These are phyloP conservation scores for Knufia petricola DNA, from an alignment of 2,329 filamentous ascomycete species.

Conservation along the genomic window DNA sequence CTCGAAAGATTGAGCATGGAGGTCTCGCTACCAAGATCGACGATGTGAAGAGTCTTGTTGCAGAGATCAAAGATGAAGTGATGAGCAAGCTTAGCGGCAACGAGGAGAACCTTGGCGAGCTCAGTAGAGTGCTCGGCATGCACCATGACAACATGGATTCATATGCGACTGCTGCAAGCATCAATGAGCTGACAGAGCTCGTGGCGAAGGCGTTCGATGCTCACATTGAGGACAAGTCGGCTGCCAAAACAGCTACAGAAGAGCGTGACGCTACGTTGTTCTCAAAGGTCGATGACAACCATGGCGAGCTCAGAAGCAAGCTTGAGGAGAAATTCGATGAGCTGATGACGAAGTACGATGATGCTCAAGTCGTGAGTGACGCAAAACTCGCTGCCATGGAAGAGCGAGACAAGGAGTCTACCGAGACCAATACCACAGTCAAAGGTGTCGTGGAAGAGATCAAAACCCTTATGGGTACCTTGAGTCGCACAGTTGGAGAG, in stretches of 20 bases:
- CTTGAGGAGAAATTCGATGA: constrained; percentile 71
- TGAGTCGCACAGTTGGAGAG: constrained; percentile 70
- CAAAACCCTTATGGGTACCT: constrained; percentile 72
- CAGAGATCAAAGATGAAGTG: constrained; percentile 67
- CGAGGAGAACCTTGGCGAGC: constrained; percentile 47
- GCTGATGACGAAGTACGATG: constrained; percentile 78
- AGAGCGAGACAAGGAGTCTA: constrained; percentile 61
- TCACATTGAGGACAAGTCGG: constrained; percentile 67
- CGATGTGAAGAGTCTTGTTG: constrained; percentile 67
- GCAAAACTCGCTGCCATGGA: constrained; percentile 65
- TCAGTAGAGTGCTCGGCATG: constrained; percentile 54
- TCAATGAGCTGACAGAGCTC: constrained; percentile 62
- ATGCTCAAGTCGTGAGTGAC: constrained; percentile 65
- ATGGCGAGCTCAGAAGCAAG: constrained; percentile 46
- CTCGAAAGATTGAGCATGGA: constrained; percentile 73
- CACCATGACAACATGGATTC: constrained; percentile 51
- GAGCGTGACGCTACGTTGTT: constrained; percentile 46
- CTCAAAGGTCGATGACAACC: constrained; percentile 52
- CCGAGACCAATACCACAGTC: constrained; percentile 63
- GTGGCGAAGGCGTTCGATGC: constrained; percentile 84
- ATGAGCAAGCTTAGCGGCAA: constrained; percentile 69
- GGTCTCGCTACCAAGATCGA: constrained; percentile 67
- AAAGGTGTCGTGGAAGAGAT: constrained; percentile 80
- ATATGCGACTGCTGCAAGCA: constrained; percentile 45
- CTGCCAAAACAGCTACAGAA: constrained; percentile 68